Base-by-base conservation (phyloP, 352 stramenopile genomes). In the Globisporangium cystogenes region DNA sequence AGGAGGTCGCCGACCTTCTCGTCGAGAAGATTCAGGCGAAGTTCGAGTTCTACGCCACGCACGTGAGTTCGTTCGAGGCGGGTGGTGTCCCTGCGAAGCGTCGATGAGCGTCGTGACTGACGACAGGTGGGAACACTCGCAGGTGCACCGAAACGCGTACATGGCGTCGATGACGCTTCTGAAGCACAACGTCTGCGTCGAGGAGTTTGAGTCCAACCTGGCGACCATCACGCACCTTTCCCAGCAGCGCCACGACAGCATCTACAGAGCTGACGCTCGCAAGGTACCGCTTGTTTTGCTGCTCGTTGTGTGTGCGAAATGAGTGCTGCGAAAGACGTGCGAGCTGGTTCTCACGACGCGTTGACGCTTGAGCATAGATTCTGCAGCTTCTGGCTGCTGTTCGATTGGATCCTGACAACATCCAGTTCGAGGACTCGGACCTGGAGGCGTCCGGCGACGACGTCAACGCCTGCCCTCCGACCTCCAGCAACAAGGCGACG, bases 71-170 rank as follows among this genome's bases (percentile, higher is more conserved):
- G 29, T 10, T 3, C 20, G 12, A 23, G 6, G 44, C 14, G 5
- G 0, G 31, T 44, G 6, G 10, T 42, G 47, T 23, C 26, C n/a
- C n/a, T n/a, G n/a, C n/a, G n/a, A n/a, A n/a, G n/a, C n/a, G n/a
- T n/a, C n/a, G n/a, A 31, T 24, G 5, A 3, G 24, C 20, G 7
- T 6, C 5, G 11, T 18, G 21, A 27, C 27, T 35, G 24, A 44
- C n/a, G n/a, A n/a, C n/a, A n/a, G n/a, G n/a, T n/a, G n/a, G n/a
- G n/a, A n/a, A n/a, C n/a, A n/a, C 57, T 36, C 15, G 31, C 51
- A 92, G 82, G 79, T 92, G 46, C 82, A 93, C 63, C 72, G 74
- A 29, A 93, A 91, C 37, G 85, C 85, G 24, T 88, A 85, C 57
- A 47, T 75, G 4, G 67, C 80, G 8, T 86, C 81, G 0, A 77